Evolutionary conservation across 169 alveolate species (phyloP).

Genomic region (Plasmodium inui): DNA sequence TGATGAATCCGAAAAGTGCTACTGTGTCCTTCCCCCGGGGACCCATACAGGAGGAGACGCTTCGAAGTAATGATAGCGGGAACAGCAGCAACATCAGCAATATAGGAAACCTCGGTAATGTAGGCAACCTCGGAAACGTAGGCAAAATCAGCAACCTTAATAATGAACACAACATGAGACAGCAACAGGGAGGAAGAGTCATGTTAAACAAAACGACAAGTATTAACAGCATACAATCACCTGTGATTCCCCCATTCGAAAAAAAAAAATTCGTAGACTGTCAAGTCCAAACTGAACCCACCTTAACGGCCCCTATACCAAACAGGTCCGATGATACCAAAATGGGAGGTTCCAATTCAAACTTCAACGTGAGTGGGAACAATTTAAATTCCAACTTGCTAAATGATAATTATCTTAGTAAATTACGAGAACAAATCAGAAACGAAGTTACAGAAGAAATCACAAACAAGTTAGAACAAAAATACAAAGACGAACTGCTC

Average conservation of each 20-base stretch:
- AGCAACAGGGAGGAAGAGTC: neutral
- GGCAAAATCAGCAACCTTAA: neutral
- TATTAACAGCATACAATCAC: neutral
- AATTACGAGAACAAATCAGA: constrained; percentile 38
- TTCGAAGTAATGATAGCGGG: neutral
- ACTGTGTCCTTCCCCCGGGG: constrained; percentile 39
- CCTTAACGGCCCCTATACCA: neutral
- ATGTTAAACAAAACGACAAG: constrained; percentile 6
- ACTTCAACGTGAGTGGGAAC: neutral
- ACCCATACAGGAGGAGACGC: neutral
- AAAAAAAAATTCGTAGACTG: constrained; percentile 6
- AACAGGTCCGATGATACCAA: neutral
- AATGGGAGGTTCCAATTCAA: neutral
- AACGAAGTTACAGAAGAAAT: constrained; percentile 42
- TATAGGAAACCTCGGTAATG: neutral
- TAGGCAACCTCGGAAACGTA: neutral
- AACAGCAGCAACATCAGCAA: neutral
- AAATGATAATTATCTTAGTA: neutral
- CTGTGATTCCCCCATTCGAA: neutral
- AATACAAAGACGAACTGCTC: constrained; percentile 47
- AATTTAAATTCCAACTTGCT: neutral
- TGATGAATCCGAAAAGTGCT: constrained; percentile 20
- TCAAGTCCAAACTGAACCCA: neutral
- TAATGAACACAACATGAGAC: neutral
- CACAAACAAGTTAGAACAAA: constrained; percentile 43